Base-by-base conservation (phyloP, 495 filamentous ascomycete species). In the Penicillium lividum region DNA sequence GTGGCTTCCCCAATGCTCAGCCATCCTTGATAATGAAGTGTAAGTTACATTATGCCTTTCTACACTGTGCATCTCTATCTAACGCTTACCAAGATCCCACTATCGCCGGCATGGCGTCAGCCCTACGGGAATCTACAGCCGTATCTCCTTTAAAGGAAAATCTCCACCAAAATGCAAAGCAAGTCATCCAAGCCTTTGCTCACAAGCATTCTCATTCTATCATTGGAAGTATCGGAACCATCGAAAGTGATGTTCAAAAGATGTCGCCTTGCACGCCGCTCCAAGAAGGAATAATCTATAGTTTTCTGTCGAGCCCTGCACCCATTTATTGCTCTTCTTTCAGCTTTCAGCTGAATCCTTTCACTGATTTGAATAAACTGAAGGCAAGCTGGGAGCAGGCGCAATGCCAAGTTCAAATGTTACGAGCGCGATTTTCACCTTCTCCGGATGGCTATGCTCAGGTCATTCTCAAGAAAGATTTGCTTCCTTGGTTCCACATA, bases 271-370 rank as follows among this genome's bases (percentile, higher is more conserved):
- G 90, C 61, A 91, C 91, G 0, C 80, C 90, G 0, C 73, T 94
- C 2, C 91, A 96, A 63, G 82, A 91, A 62, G 91, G 89, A 10
- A 91, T 95, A 74, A 85, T 94, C 46, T 83, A 86, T 18, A 79
- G 84, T 45, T 87, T 86, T n/a, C 69, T 84, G 6, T 73, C 79
- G 4, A 80, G 77, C 31, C 74, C 79, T 4, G 61, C 74, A 29
- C 70, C 76, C 5, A 69, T 87, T 3, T 95, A 95, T 57, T 92
- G 90, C 72, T 89, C 87, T 51, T 73, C 79, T 0, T 93, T 95
- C 59, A 68, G 64, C 0, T 85, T 92, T 43, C 59, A 75, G 15
- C 63, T 95, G 0, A 48, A 69, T 3, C 16, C 68, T 0, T 58
- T 53, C 0, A 66, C 83, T 3, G 75, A 85, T 33, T 9, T 75